These are phyloP conservation scores for Anthracocystis panici-leucophaei DNA, from an alignment of 1,284 basidiomycete species.

Conservation along the genomic window DNA sequence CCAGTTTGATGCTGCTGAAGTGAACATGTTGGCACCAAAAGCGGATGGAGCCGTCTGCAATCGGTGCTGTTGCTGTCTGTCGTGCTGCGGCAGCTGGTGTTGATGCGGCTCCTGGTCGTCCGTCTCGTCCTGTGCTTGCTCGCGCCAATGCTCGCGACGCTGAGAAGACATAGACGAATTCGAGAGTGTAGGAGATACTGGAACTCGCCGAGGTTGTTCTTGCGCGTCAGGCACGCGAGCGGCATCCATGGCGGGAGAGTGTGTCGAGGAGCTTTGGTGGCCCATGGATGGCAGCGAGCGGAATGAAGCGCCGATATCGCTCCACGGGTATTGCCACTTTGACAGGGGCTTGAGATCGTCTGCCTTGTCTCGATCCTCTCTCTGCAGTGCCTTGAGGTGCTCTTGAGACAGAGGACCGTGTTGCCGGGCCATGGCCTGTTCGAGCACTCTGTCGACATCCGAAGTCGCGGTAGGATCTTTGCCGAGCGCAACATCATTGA, in stretches of 20 bases:
- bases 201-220: neutral
- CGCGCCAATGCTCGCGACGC: neutral
- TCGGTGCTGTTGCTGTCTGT: neutral
- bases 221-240: neutral
- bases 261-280: neutral
- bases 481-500: conserved; percentile 6
- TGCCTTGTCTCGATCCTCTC: neutral
- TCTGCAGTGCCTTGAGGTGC: neutral
- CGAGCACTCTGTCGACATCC: conserved; percentile 7
- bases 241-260: neutral
- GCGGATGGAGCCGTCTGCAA: neutral
- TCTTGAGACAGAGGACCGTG: conserved; percentile 7
- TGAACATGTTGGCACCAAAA: conserved; percentile 3
- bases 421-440: neutral
- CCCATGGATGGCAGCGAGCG: neutral
- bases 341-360: neutral
- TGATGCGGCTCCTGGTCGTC: too few species aligned
- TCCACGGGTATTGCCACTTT: neutral
- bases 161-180: neutral
- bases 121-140: conserved; percentile 1
- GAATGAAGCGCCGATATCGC: neutral
- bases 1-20: neutral
- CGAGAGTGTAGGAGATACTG: conserved; percentile 4
- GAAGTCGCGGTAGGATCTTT: conserved; percentile 4
- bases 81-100: too few species aligned